A percentile compares a stretch with the other conserved stretches of the same genome.
Evolutionary conservation across 768 basidiomycete genomes (phyloP).

Genomic region (Russula virescens): DNA sequence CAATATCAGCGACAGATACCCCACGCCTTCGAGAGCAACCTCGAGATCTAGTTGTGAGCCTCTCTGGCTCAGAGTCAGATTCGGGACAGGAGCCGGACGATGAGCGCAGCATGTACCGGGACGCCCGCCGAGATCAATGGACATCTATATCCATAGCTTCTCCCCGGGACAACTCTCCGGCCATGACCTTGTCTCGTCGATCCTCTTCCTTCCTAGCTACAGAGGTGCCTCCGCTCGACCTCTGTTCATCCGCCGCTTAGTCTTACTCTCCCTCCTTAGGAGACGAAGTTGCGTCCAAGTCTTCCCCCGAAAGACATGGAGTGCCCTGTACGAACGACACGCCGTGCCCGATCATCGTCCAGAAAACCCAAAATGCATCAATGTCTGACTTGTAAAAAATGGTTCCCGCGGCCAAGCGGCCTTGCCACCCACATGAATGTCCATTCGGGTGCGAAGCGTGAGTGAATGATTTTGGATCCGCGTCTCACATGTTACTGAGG

Average conservation of each 20-base stretch:
- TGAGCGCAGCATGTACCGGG: slow-evolving; percentile 9
- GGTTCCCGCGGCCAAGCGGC: slow-evolving; percentile 48
- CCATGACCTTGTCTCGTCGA: slow-evolving; percentile 2
- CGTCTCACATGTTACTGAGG: neutral
- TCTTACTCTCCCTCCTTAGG: slow-evolving; percentile 12
- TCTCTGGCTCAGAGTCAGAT: slow-evolving; percentile 20
- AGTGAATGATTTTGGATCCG: slow-evolving; percentile 22
- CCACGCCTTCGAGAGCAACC: slow-evolving; percentile 1
- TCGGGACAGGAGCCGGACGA: slow-evolving; percentile 15
- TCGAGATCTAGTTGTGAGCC: slow-evolving; percentile 1
- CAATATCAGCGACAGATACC: slow-evolving; percentile 4
- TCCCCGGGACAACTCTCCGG: slow-evolving; percentile 8
- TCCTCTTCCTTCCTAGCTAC: slow-evolving; percentile 15
- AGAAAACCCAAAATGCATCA: slow-evolving; percentile 45
- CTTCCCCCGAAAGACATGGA: slow-evolving; percentile 6
- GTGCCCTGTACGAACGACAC: slow-evolving; percentile 1
- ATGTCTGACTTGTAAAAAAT: slow-evolving; percentile 40
- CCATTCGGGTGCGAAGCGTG: slow-evolving; percentile 47
- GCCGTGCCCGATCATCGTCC: slow-evolving; percentile 13
- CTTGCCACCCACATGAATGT: slow-evolving; percentile 50
- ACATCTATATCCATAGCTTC: slow-evolving; percentile 3
- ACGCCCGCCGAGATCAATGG: slow-evolving; percentile 7
- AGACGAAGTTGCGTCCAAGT: neutral
- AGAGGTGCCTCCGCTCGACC: slow-evolving; percentile 6
- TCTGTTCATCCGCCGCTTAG: neutral